phyloP scores from a whole-genome alignment of 805 yeast genomes.

The Wickerhamomyces bisporus region DNA sequence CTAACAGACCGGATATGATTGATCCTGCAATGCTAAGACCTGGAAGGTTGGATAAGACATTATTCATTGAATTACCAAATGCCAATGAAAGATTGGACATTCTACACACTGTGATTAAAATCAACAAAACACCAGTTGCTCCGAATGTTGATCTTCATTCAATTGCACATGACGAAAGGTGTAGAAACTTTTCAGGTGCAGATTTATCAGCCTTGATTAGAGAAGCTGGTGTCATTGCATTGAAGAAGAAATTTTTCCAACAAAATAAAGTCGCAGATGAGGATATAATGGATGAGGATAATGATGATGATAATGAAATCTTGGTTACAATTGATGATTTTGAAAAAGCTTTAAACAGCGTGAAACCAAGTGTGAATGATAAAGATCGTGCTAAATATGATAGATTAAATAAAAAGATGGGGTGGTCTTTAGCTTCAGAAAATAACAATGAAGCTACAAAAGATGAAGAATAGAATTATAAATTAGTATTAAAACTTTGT shows the following conservation, averaged over 20 bases:
- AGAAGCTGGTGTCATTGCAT: constrained; percentile 89
- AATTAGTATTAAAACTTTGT: background rate
- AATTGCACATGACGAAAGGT: constrained; percentile 71
- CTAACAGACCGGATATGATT: constrained; percentile 96
- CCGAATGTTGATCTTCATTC: constrained; percentile 51
- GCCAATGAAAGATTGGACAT: constrained; percentile 77
- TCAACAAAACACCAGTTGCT: constrained; percentile 73
- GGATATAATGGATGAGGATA: constrained; percentile 41
- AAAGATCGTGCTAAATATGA: constrained; percentile 76
- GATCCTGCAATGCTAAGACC: constrained; percentile 98
- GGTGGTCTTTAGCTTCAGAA: constrained; percentile 52
- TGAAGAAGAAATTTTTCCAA: constrained; percentile 66
- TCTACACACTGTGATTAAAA: constrained; percentile 63
- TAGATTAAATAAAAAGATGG: constrained; percentile 64
- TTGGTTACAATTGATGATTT: constrained; percentile 66
- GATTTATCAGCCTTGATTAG: constrained; percentile 88
- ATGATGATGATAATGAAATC: constrained; percentile 37
- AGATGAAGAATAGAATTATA: background rate
- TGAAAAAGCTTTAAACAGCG: constrained; percentile 59
- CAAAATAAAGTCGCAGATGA: constrained; percentile 38
- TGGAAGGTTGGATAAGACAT: constrained; percentile 89
- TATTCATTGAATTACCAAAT: constrained; percentile 85
- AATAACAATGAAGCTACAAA: constrained; percentile 12
- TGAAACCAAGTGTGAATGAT: constrained; percentile 89
- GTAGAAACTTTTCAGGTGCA: constrained; percentile 93